A percentile compares a stretch with the other conserved stretches of the same genome.
Evolutionary conservation across 345 rosid genomes (phyloP).

Genomic region (Salix arbutifolia): DNA sequence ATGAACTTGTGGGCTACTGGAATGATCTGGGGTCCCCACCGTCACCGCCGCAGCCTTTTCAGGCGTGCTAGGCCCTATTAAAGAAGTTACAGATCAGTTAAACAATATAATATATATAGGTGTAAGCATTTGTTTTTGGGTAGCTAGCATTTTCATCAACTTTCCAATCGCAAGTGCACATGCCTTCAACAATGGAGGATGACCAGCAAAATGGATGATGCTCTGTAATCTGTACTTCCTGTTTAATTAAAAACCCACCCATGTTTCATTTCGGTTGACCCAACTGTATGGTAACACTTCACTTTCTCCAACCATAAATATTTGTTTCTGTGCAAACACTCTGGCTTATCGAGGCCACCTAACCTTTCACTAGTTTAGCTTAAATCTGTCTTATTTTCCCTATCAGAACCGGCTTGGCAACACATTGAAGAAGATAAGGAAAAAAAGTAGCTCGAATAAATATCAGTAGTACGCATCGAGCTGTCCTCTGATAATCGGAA

Average conservation of each 20-base stretch:
- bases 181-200: conserved; percentile 11
- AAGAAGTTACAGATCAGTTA: conserved; percentile 12
- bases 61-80: conserved; percentile 48
- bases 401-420: not conserved
- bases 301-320: conserved; percentile 1
- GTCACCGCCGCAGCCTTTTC: conserved; percentile 41
- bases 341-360: not conserved
- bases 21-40: conserved; percentile 35
- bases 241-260: not conserved
- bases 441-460: not conserved
- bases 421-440: not conserved
- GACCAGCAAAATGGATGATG: conserved; percentile 18
- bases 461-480: not conserved
- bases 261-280: conserved; percentile 7
- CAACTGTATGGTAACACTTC: conserved; percentile 18
- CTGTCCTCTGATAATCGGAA: not conserved
- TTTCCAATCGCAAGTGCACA: conserved; percentile 12
- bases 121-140: not conserved
- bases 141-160: conserved; percentile 4
- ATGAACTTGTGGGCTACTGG: conserved; percentile 37
- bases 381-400: not conserved
- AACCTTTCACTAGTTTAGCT: not conserved
- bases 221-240: not conserved
- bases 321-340: not conserved
- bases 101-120: not conserved